These are phyloP conservation scores for Acanthamoeba castellanii DNA, from an alignment of 208 protist genomes.

Conservation along the genomic window DNA sequence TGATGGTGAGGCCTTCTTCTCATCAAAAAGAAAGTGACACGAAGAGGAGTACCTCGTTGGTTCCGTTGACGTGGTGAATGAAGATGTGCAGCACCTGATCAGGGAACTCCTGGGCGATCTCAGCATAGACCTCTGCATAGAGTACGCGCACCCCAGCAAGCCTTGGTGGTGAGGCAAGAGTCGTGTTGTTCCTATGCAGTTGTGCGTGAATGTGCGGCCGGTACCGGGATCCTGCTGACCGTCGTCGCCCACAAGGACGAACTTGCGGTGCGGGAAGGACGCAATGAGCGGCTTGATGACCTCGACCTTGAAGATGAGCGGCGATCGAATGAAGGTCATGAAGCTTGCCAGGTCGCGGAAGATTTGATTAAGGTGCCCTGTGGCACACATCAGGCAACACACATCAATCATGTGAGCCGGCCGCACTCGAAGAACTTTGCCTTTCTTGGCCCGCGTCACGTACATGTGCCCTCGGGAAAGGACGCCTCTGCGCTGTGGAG, in stretches of 20 bases:
- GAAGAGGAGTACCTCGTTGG: neutral
- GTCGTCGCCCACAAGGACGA: constrained; percentile 40
- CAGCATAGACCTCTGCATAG: constrained; percentile 12
- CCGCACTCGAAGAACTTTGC: too few species aligned
- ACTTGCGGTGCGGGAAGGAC: neutral
- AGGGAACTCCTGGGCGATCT: neutral
- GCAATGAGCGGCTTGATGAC: constrained; percentile 23
- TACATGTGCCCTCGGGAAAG: constrained; percentile 51
- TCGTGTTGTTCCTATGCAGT: too few species aligned
- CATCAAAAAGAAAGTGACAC: neutral
- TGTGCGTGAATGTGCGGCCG: too few species aligned
- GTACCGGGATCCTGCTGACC: constrained; percentile 26
- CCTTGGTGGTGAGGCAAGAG: neutral
- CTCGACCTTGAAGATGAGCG: constrained; percentile 13
- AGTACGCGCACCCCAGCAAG: neutral
- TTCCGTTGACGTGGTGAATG: constrained; percentile 54
- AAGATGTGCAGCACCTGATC: constrained; percentile 49
- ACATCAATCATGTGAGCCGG: neutral
- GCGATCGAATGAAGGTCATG: constrained; percentile 10
- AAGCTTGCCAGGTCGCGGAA: constrained; percentile 8
- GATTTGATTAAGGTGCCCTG: constrained; percentile 35
- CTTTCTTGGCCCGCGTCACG: too few species aligned
- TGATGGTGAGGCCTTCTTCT: neutral
- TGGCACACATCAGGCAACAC: neutral
- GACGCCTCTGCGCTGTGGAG: neutral